Evolutionary conservation across 306 rosid genomes (phyloP).

Genomic region (Canavalia ensiformis): DNA sequence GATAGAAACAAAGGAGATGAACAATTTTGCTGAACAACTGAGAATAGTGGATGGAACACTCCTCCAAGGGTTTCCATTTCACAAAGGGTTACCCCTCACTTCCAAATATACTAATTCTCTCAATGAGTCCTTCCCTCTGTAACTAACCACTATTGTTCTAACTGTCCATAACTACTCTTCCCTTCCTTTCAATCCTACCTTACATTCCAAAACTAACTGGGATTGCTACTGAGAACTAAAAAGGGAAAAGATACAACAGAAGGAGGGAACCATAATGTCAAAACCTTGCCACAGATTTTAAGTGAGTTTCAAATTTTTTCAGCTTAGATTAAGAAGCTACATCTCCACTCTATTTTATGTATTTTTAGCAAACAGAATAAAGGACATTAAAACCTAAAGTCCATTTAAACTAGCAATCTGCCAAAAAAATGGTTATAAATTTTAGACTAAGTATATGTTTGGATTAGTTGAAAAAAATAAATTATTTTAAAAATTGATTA

Average conservation of each 20-base stretch:
- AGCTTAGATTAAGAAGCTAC: background rate
- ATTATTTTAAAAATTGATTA: too few species aligned
- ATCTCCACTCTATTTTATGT: background rate
- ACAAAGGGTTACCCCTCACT: background rate
- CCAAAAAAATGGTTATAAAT: constrained; percentile 9
- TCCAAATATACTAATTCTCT: background rate
- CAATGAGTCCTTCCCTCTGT: background rate
- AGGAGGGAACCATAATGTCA: background rate
- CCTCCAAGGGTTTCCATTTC: background rate
- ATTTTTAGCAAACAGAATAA: constrained; percentile 16
- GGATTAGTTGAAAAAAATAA: too few species aligned
- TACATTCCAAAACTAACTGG: background rate
- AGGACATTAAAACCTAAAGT: background rate
- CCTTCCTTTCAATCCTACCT: background rate
- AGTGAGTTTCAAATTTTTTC: constrained; percentile 13
- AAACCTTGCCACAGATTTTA: background rate
- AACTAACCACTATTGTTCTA: background rate
- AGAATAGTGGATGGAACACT: background rate
- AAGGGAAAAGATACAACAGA: constrained; percentile 10
- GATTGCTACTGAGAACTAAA: background rate
- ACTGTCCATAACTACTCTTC: background rate
- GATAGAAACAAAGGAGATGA: background rate
- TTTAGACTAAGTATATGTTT: too few species aligned
- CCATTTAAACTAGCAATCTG: constrained; percentile 24
- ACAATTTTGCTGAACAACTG: background rate